Evolutionary conservation across 495 filamentous ascomycete species (phyloP), one percentile per base, ranked within the genome.

Genomic region (Xylaria palmicola): DNA sequence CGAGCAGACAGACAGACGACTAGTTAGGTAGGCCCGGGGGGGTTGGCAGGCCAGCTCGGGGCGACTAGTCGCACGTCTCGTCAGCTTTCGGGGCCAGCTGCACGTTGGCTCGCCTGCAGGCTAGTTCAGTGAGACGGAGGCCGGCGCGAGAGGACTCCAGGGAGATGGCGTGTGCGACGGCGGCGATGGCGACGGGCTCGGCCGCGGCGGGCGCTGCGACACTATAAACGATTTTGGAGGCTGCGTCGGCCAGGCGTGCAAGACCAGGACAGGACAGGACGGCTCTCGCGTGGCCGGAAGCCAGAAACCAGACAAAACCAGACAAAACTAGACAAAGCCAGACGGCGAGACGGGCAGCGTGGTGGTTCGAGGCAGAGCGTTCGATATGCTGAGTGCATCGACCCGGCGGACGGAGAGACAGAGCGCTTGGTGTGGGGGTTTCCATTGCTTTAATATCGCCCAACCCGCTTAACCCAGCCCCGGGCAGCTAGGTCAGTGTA

Each of bases 401-500:
- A 43, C 43, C 55, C 55, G 55, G 39, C 45, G 54, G 36, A 57
- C 39, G 41, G 43, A 27, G 13, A 58, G 55, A 58, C 30, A 58
- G 10, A 49, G 30, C 6, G 43, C 55, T 29, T 58, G 55, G 41
- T 43, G 55, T 47, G 55, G 41, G 55, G 55, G 40, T 27, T 49
- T 39, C 27, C 41, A 37, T 58, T 43, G 26, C 30, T 58, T 58
- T 58, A 58, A 58, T 58, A 58, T 27, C 40, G 44, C 44, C 55
- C 44, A 7, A n/a, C 41, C 40, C 9, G 29, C 30, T n/a, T 44
- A 37, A 34, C 40, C 54, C 54, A 47, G 40, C 54, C n/a, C 54
- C 32, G 36, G 26, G 22, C 54, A n/a, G n/a, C n/a, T n/a, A n/a
- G n/a, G n/a, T n/a, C n/a, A n/a, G n/a, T n/a, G n/a, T n/a, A n/a